These are phyloP conservation scores for Pyrenopolyporus hunteri DNA, from an alignment of 495 filamentous ascomycete genomes.

Conservation along the genomic window DNA sequence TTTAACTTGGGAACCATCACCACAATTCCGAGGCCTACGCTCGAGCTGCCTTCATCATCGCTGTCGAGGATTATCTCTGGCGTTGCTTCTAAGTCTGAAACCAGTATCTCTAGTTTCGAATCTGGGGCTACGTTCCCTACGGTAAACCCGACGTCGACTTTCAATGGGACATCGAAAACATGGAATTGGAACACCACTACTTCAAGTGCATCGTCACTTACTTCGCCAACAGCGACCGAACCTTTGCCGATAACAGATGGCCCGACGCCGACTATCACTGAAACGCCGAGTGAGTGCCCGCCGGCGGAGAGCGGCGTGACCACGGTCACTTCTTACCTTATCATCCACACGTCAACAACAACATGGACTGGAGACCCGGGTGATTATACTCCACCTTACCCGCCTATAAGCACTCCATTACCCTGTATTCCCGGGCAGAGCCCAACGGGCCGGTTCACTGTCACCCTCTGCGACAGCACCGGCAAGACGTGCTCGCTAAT, in stretches of 20 bases:
- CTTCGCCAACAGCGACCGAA: constrained; percentile 4
- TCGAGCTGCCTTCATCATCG: constrained; percentile 24
- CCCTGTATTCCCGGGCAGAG: constrained; percentile 41
- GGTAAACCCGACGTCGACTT: constrained; percentile 3
- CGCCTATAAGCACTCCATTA: constrained; percentile 44
- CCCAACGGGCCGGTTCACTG: constrained; percentile 43
- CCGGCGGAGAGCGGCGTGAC: constrained; percentile 15
- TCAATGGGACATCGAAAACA: constrained; percentile 29
- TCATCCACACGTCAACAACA: constrained; percentile 52
- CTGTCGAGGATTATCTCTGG: constrained; percentile 10
- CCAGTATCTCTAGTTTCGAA: constrained; percentile 4
- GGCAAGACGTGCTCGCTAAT: constrained; percentile 37
- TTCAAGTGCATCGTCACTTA: constrained; percentile 1
- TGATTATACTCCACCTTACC: constrained; percentile 52
- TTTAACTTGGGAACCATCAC: constrained; percentile 35
- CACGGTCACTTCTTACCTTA: constrained; percentile 44
- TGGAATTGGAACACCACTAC: constrained; percentile 33
- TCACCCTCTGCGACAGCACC: constrained; percentile 46
- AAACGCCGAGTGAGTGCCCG: constrained; percentile 35
- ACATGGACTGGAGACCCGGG: constrained; percentile 52
- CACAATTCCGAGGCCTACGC: constrained; percentile 29
- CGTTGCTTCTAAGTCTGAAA: background rate
- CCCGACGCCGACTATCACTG: constrained; percentile 7
- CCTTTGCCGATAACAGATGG: constrained; percentile 12
- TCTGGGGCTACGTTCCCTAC: background rate